Conservation (phyloP, 2,329 filamentous ascomycete genomes). For the Colletotrichum eremochloae region DNA sequence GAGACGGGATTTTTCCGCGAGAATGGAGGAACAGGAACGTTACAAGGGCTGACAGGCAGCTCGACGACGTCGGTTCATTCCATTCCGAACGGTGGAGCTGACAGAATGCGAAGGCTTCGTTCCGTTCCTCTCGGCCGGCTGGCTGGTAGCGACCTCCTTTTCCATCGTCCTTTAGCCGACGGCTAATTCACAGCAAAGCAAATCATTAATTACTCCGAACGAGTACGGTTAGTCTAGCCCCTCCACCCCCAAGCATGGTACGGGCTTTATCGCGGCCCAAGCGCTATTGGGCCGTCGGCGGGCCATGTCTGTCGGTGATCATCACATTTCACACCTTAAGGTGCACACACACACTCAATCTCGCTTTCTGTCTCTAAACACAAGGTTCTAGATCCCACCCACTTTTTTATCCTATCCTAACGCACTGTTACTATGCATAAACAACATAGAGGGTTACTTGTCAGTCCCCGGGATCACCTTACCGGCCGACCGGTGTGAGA, state of each 20-base stretch:
- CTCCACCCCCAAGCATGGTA: background rate
- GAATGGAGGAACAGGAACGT: no score
- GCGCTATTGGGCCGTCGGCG: background rate
- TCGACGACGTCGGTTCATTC: background rate
- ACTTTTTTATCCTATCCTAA: background rate
- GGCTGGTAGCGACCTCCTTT: background rate
- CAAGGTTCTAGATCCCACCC: background rate
- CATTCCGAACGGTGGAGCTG: background rate
- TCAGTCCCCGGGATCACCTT: background rate
- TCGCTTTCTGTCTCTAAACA: background rate
- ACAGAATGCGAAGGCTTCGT: background rate
- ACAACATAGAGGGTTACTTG: background rate
- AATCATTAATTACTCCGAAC: background rate
- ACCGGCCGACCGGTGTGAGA: background rate
- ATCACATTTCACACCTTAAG: constrained; percentile 10
- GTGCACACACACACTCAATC: background rate
- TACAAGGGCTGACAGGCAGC: background rate
- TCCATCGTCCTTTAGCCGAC: background rate
- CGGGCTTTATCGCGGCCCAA: background rate
- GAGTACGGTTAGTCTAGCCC: background rate
- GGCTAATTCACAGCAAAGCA: constrained; percentile 2
- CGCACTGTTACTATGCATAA: background rate
- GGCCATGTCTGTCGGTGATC: constrained; percentile 4
- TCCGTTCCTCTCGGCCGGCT: background rate
- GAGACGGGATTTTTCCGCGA: no score